Conservation (phyloP, 2,329 filamentous ascomycete genomes). For the Trichoderma atroviride region DNA sequence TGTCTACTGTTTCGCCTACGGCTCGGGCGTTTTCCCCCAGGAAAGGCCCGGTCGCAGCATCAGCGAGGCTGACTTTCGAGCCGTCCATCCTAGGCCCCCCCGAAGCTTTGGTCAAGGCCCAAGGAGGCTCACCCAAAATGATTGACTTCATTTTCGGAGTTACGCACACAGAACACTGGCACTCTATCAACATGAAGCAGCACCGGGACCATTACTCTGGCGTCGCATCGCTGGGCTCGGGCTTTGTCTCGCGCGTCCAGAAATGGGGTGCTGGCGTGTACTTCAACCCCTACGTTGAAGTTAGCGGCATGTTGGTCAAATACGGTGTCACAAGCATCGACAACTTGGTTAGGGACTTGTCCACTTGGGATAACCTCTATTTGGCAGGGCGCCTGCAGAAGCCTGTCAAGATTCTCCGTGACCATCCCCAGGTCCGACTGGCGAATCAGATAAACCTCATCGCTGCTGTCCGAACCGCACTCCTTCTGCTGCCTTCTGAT, state of each 20-base stretch:
- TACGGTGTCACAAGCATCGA: constrained; percentile 96
- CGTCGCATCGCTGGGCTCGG: constrained; percentile 81
- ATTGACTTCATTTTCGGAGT: constrained; percentile 99
- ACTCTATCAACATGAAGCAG: constrained; percentile 86
- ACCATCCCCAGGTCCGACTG: constrained; percentile 87
- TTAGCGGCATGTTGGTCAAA: constrained; percentile 96
- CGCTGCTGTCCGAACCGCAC: constrained; percentile 84
- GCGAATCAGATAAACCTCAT: constrained; percentile 96
- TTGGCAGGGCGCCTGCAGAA: constrained; percentile 96
- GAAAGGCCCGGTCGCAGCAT: constrained; percentile 54
- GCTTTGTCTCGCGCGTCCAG: constrained; percentile 80
- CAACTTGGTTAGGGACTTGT: constrained; percentile 83
- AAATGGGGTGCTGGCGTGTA: constrained; percentile 95
- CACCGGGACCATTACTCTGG: constrained; percentile 92
- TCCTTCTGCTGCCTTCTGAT: constrained; percentile 78
- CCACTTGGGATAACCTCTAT: constrained; percentile 91
- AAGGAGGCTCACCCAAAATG: constrained; percentile 89
- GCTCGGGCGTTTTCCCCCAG: constrained; percentile 94
- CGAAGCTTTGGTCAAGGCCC: constrained; percentile 77
- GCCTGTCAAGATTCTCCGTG: constrained; percentile 94
- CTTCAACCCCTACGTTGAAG: constrained; percentile 92
- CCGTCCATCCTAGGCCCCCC: constrained; percentile 81
- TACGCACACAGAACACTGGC: constrained; percentile 93
- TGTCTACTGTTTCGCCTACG: constrained; percentile 95
- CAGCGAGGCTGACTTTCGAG: constrained; percentile 58